Evolutionary conservation across 192 early-diverging fungal species (phyloP).

Genomic region (Coemansia sp.): DNA sequence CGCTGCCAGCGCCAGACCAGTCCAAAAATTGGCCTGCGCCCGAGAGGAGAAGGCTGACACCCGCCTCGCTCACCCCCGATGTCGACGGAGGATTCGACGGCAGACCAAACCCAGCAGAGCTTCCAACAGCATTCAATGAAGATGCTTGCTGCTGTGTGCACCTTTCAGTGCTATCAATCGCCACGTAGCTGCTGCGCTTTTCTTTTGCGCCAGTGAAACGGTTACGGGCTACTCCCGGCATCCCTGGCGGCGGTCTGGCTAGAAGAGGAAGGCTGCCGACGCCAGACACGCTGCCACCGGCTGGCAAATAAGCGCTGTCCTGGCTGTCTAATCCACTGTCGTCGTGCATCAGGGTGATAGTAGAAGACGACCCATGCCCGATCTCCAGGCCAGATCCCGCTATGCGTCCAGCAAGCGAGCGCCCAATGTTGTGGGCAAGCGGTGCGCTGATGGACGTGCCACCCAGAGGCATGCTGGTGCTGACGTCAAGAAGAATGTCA

Average conservation of each 20-base stretch:
- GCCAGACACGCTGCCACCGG: neutral
- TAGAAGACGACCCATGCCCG: slow-evolving; percentile 46
- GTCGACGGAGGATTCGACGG: slow-evolving; percentile 41
- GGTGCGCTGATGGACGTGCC: slow-evolving; percentile 17
- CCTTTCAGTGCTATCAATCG: neutral
- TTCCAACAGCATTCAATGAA: neutral
- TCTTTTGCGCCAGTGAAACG: slow-evolving; percentile 13
- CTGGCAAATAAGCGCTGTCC: slow-evolving; percentile 2
- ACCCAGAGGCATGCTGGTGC: slow-evolving; percentile 11
- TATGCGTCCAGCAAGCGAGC: slow-evolving; percentile 16
- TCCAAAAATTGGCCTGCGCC: slow-evolving; percentile 22
- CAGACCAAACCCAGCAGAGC: slow-evolving; percentile 12
- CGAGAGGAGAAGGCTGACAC: slow-evolving; percentile 28
- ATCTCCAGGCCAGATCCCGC: slow-evolving; percentile 10
- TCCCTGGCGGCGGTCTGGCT: slow-evolving; percentile 38
- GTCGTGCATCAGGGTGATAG: slow-evolving; percentile 50
- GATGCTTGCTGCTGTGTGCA: neutral
- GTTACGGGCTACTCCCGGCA: slow-evolving; percentile 28
- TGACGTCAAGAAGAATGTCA: slow-evolving; percentile 19
- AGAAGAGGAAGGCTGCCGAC: slow-evolving; percentile 4
- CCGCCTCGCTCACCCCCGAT: slow-evolving; percentile 20
- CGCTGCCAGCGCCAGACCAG: slow-evolving; percentile 32
- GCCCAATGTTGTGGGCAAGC: slow-evolving; percentile 11
- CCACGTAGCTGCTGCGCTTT: slow-evolving; percentile 9
- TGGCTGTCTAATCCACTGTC: slow-evolving; percentile 28